Evolutionary conservation across 208 protist species (phyloP).

Genomic region (Herpetomonas muscarum): DNA sequence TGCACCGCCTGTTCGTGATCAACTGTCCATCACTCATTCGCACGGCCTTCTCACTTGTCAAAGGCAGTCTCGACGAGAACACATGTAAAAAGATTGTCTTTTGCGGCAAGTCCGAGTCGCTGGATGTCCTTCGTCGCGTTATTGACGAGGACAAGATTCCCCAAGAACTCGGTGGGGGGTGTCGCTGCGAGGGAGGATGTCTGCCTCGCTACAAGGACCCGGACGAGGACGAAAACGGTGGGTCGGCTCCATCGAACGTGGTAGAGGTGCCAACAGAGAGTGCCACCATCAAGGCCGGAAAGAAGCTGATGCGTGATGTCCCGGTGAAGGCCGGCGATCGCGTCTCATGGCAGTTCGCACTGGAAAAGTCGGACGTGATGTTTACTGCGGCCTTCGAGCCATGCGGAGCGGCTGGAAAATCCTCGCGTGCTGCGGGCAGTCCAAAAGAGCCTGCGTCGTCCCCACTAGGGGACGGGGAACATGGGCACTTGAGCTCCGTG

Average conservation of each 20-base stretch:
- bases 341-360: conserved; percentile 27
- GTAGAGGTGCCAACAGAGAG: conserved; percentile 27
- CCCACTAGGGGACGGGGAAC: neutral
- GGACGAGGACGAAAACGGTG: conserved; percentile 4
- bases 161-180: conserved; percentile 45
- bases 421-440: neutral
- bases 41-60: conserved; percentile 50
- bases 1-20: conserved; percentile 73
- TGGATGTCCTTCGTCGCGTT: conserved; percentile 36
- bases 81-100: conserved; percentile 67
- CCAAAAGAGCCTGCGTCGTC: neutral
- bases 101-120: conserved; percentile 40
- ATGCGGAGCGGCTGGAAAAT: neutral
- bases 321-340: conserved; percentile 9
- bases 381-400: conserved; percentile 21
- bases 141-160: conserved; percentile 72
- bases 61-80: conserved; percentile 55
- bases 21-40: conserved; percentile 51
- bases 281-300: conserved; percentile 35
- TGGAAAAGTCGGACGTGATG: conserved; percentile 16
- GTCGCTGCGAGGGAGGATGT: conserved; percentile 53
- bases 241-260: neutral
- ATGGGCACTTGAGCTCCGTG: no score
- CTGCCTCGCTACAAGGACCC: conserved; percentile 29
- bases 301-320: conserved; percentile 26